A percentile compares a stretch with the other conserved stretches of the same genome.
Evolutionary conservation across 768 basidiomycete species (phyloP).

Genomic region (Trichaptum fuscoviolaceum): DNA sequence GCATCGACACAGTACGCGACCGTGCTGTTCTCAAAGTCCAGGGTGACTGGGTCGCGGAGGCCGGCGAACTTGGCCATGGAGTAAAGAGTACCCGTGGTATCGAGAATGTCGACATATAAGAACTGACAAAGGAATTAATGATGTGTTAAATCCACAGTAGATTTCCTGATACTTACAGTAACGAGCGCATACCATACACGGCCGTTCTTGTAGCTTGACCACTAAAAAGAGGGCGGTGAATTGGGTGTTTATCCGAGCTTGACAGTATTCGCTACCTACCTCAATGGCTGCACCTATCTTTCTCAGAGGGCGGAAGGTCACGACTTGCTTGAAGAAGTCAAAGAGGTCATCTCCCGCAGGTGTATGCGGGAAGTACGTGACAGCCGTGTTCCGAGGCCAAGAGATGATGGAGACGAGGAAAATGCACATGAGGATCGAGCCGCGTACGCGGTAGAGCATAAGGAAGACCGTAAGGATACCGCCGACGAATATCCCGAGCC

Average conservation of each 20-base stretch:
- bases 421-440: conserved; percentile 79
- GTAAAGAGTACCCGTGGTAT: conserved; percentile 68
- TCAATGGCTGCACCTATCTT: conserved; percentile 63
- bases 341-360: conserved; percentile 63
- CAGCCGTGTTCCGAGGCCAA: conserved; percentile 78
- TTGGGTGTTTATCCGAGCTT: not conserved
- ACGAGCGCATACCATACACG: conserved; percentile 83
- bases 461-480: conserved; percentile 75
- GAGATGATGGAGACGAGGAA: conserved; percentile 80
- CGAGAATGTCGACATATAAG: conserved; percentile 19
- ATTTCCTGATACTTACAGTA: conserved; percentile 30
- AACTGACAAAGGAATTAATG: conserved; percentile 33
- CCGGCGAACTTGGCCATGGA: conserved; percentile 91
- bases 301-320: conserved; percentile 62
- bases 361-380: conserved; percentile 81
- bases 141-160: conserved; percentile 53
- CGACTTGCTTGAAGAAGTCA: conserved; percentile 81
- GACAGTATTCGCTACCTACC: conserved; percentile 33
- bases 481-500: conserved; percentile 84
- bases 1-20: conserved; percentile 82
- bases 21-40: conserved; percentile 83
- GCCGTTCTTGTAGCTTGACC: conserved; percentile 45
- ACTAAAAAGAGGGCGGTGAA: not conserved
- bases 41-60: conserved; percentile 76
- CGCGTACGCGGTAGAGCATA: conserved; percentile 82